These are phyloP conservation scores for Mycena venus DNA, from an alignment of 768 basidiomycete genomes.

Conservation along the genomic window DNA sequence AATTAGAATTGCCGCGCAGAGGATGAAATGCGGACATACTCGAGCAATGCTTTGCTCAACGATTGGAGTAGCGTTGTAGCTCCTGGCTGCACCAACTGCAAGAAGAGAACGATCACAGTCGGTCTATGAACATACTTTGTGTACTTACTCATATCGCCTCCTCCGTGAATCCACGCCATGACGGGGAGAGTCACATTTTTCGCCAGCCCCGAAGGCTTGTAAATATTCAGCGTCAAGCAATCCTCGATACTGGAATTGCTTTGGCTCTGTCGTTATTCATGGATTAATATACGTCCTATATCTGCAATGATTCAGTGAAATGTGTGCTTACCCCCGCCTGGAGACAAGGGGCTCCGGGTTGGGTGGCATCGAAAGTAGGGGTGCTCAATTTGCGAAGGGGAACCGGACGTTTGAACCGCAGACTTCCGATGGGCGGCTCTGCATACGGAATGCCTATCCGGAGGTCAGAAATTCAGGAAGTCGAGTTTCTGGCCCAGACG, in stretches of 20 bases:
- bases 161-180: slow-evolving; percentile 33
- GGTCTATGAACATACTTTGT: not conserved
- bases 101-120: not conserved
- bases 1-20: too few relatives aligned
- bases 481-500: too few relatives aligned
- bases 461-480: not conserved
- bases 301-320: not conserved
- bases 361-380: slow-evolving; percentile 43
- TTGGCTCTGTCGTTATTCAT: not conserved
- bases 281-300: not conserved
- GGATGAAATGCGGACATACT: slow-evolving; percentile 15
- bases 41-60: slow-evolving; percentile 40
- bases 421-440: slow-evolving; percentile 43
- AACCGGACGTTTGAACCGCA: slow-evolving; percentile 47
- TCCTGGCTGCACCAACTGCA: slow-evolving; percentile 24
- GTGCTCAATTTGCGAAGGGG: slow-evolving; percentile 34
- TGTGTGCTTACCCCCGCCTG: slow-evolving; percentile 35
- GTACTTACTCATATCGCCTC: slow-evolving; percentile 30
- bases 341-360: slow-evolving; percentile 44
- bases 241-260: slow-evolving; percentile 53
- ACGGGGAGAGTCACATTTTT: slow-evolving; percentile 29
- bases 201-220: slow-evolving; percentile 49
- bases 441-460: slow-evolving; percentile 44
- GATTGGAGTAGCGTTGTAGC: slow-evolving; percentile 48
- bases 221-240: slow-evolving; percentile 64